Evolutionary conservation across 2,329 filamentous ascomycete genomes (phyloP).

Genomic region (Epichloe hybrida): DNA sequence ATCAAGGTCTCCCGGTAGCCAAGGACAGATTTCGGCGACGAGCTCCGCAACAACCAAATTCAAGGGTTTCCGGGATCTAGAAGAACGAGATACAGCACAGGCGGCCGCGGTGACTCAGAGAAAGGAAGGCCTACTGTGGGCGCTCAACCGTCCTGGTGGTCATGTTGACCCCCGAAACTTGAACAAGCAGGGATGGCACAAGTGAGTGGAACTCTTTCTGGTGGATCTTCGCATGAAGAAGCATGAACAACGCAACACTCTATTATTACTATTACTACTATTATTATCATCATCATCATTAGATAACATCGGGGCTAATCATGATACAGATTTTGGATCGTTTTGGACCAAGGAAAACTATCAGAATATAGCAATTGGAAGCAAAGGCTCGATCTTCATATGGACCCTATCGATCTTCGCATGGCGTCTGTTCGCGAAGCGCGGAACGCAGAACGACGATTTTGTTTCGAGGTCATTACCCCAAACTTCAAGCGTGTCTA

Average conservation of each 20-base stretch:
- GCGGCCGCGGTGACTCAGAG: conserved; percentile 42
- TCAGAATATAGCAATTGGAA: conserved; percentile 99
- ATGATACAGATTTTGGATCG: conserved; percentile 80
- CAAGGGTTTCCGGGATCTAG: conserved; percentile 83
- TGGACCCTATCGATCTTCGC: conserved; percentile 92
- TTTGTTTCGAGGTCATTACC: conserved; percentile 97
- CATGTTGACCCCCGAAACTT: conserved; percentile 91
- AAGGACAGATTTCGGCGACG: conserved; percentile 29
- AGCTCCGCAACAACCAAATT: conserved; percentile 52
- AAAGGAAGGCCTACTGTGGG: conserved; percentile 93
- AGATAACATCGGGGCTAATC: neutral
- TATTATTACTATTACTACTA: neutral
- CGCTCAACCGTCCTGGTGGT: conserved; percentile 78
- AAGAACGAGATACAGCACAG: conserved; percentile 60
- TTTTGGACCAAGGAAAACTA: conserved; percentile 88
- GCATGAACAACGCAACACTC: neutral
- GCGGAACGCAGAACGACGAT: conserved; percentile 82
- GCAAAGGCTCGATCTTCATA: conserved; percentile 88
- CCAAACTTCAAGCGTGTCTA: conserved; percentile 93
- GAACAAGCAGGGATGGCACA: conserved; percentile 98
- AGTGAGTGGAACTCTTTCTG: conserved; percentile 45
- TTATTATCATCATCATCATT: neutral
- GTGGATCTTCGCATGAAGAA: neutral
- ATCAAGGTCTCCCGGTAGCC: conserved; percentile 43
- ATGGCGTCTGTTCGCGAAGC: conserved; percentile 96